Conservation (phyloP, 2,329 filamentous ascomycete species). For the Fusarium nygamai region DNA sequence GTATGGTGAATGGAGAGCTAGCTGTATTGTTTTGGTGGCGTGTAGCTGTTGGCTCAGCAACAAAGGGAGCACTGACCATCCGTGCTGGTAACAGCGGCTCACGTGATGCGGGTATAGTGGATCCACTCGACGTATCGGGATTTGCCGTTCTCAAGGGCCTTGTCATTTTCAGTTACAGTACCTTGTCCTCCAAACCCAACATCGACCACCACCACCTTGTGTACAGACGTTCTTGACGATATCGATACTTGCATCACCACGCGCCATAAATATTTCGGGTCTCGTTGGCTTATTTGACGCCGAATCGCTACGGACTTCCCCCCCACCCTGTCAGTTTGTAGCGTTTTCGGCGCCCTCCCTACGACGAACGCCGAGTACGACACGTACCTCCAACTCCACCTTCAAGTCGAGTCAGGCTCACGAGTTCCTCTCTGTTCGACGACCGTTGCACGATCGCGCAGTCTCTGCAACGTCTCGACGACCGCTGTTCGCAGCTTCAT, state of each 20-base stretch:
- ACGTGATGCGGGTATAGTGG: slow-evolving; percentile 41
- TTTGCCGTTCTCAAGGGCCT: slow-evolving; percentile 43
- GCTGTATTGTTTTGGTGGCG: slow-evolving; percentile 39
- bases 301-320: slow-evolving; percentile 37
- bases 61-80: slow-evolving; percentile 3
- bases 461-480: slow-evolving; percentile 26
- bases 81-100: background rate
- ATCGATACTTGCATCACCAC: slow-evolving; percentile 44
- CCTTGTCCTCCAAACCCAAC: slow-evolving; percentile 47
- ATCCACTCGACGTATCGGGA: slow-evolving; percentile 40
- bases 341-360: slow-evolving; percentile 36
- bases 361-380: slow-evolving; percentile 39
- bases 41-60: slow-evolving; percentile 34
- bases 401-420: slow-evolving; percentile 36
- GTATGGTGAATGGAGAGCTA: slow-evolving; percentile 3
- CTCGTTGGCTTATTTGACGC: slow-evolving; percentile 30
- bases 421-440: slow-evolving; percentile 31
- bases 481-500: slow-evolving; percentile 20
- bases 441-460: slow-evolving; percentile 36
- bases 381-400: slow-evolving; percentile 40
- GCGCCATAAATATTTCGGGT: slow-evolving; percentile 19
- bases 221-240: slow-evolving; percentile 42
- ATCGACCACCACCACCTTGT: slow-evolving; percentile 40
- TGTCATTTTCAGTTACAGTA: slow-evolving; percentile 48
- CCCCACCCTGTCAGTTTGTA: slow-evolving; percentile 38